Evolutionary conservation across 2,329 filamentous ascomycete species (phyloP), one percentile per base, ranked within the genome.

Genomic region (Talaromyces sp.): DNA sequence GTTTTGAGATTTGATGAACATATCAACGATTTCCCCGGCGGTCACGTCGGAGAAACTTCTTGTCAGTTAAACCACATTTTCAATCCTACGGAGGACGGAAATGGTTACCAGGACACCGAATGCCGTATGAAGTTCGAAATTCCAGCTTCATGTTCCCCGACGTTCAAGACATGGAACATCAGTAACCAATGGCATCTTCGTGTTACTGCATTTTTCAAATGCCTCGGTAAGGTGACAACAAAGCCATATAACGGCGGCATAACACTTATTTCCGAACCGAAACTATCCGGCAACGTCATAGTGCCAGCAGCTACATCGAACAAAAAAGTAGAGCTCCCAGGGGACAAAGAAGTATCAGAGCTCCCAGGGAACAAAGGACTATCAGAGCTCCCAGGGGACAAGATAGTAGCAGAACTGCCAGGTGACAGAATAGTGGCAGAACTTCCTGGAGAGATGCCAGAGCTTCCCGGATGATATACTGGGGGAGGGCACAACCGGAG

Each of bases 181-280:
- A 58, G 21, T 52, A 51, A 27, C 56, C 5, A 58, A 19, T 58
- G 21, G 27, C 58, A 49, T 6, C 24, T 21, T 49, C 54, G 50
- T 52, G 35, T 29, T 21, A 54, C 46, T 63, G 56, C 21, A 49
- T 56, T 29, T 52, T 46, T 53, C 26, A 17, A 49, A 49, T 49
- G 43, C 7, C 21, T 49, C n/a, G 43, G 43, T 24, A 54, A 32
- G 31, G 31, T 21, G 26, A 11, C 51, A 29, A 21, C 17, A 19
- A 27, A 17, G n/a, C 9, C 14, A 26, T 32, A 21, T 54, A 7
- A 54, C 24, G 8, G 17, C 26, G 9, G 14, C 26, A 54, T 54
- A 19, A 54, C 4, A 24, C 43, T 49, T 19, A 21, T 49, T 19
- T 49, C 43, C 8, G 21, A 49, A 49, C 43, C 43, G n/a, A 49